Conservation (phyloP, 2,329 filamentous ascomycete species). For the Trichoderma koningiopsis region DNA sequence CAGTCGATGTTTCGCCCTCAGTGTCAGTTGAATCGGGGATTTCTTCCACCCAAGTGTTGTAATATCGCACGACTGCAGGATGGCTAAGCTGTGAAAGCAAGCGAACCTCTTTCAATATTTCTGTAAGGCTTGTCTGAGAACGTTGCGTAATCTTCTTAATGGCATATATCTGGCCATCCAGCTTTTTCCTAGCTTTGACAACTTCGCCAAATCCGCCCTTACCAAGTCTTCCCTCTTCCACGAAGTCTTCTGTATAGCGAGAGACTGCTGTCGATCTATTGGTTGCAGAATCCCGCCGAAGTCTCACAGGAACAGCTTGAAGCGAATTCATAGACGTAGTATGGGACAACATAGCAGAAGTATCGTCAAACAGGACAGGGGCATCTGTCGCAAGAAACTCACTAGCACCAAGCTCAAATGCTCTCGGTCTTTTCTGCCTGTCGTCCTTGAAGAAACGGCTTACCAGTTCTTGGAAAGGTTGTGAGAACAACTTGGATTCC, state of each 20-base stretch:
- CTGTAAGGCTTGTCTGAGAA: constrained; percentile 75
- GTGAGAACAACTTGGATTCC: constrained; percentile 70
- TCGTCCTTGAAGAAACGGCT: constrained; percentile 83
- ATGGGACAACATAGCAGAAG: constrained; percentile 43
- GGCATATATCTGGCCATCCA: constrained; percentile 91
- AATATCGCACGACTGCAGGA: constrained; percentile 84
- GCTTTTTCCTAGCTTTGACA: constrained; percentile 90
- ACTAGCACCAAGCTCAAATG: constrained; percentile 70
- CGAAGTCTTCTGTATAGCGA: constrained; percentile 85
- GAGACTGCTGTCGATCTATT: constrained; percentile 56
- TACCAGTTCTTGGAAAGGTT: constrained; percentile 76
- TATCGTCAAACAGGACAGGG: constrained; percentile 55
- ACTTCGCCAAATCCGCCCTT: constrained; percentile 97
- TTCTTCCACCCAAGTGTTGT: constrained; percentile 92
- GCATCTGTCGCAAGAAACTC: constrained; percentile 69
- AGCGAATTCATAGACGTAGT: constrained; percentile 47
- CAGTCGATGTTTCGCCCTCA: constrained; percentile 60
- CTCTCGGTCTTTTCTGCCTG: constrained; percentile 78
- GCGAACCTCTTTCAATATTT: constrained; percentile 83
- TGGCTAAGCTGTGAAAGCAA: constrained; percentile 91
- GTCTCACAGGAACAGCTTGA: constrained; percentile 49
- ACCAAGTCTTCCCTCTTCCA: constrained; percentile 84
- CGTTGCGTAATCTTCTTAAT: constrained; percentile 94
- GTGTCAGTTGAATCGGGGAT: constrained; percentile 54
- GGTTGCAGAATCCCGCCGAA: constrained; percentile 64